These are phyloP conservation scores for Scytalidium lignicola DNA, from an alignment of 2,329 filamentous ascomycete species.

Conservation along the genomic window DNA sequence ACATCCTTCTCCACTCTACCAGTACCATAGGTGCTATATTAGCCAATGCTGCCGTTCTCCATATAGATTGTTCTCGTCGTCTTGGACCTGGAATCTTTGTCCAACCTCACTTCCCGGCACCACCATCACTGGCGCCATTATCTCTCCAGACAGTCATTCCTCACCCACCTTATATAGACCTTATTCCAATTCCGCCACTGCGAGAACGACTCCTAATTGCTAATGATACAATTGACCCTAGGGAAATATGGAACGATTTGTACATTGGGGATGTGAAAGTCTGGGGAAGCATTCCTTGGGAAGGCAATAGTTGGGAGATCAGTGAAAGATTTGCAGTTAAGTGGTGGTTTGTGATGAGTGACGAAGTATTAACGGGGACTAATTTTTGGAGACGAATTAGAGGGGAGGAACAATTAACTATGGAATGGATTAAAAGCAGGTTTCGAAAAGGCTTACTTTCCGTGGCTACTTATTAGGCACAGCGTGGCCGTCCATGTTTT, in stretches of 20 bases:
- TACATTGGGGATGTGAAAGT: constrained; percentile 20
- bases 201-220: constrained; percentile 18
- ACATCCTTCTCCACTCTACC: constrained; percentile 1
- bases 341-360: constrained; percentile 26
- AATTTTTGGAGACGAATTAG: constrained; percentile 25
- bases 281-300: constrained; percentile 25
- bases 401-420: constrained; percentile 12
- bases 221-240: constrained; percentile 4
- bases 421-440: neutral
- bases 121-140: constrained; percentile 21
- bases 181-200: constrained; percentile 29
- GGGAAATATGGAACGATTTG: constrained; percentile 14
- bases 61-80: constrained; percentile 6
- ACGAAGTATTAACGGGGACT: constrained; percentile 21
- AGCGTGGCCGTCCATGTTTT: too few species aligned
- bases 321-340: constrained; percentile 18
- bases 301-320: constrained; percentile 25
- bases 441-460: neutral
- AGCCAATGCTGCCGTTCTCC: constrained; percentile 6
- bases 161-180: constrained; percentile 32
- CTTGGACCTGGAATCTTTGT: constrained; percentile 3
- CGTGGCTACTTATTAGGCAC: too few species aligned
- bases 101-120: constrained; percentile 2
- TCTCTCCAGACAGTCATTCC: constrained; percentile 21
- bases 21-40: constrained; percentile 8